Base-by-base conservation (phyloP, 768 basidiomycete species). In the Mycena polygramma region DNA sequence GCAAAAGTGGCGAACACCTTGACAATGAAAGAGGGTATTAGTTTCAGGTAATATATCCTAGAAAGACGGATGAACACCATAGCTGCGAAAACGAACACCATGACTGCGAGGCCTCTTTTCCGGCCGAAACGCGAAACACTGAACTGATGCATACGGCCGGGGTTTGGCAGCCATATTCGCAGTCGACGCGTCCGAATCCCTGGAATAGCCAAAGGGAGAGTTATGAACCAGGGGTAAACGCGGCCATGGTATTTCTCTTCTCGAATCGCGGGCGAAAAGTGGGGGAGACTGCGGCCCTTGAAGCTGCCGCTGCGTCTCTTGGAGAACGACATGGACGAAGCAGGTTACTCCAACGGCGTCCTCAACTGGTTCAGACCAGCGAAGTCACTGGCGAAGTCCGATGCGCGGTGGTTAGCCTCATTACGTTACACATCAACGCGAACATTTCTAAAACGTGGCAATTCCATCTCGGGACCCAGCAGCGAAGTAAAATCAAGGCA, bases 201-300 rank as follows among this genome's bases (percentile, higher is more conserved):
- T 15, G 92, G 91, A 59, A 94, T 84, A 55, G 89, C 85, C 49
- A 94, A 71, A 46, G 86, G 86, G 53, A 93, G 75, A 39, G 87
- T 83, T 54, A 90, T 79, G 61, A 89, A 87, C 91, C 91, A 92
- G 19, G 89, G 83, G 74, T 75, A 82, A 69, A 75, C 83, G 49
- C 86, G 86, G 75, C 84, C 83, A 68, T 84, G 82, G 77, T 87
- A 83, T 81, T 93, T 93, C 81, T 93, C 92, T 72, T 89, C 92
- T 72, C 89, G 86, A 30, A 91, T 86, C 19, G 90, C 87, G 60
- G 90, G 85, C 52, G 89, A 88, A 70, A 85, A 85, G 30, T 73
- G 61, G 75, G 74, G 73, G 20, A 71, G 68, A 49, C 57, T 59
- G 59, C 69, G 69, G 2, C 63, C 61, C 55, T 49, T 66, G 49